Conservation (phyloP, 179 eudicot genomes). For the Patellifolia procumbens region DNA sequence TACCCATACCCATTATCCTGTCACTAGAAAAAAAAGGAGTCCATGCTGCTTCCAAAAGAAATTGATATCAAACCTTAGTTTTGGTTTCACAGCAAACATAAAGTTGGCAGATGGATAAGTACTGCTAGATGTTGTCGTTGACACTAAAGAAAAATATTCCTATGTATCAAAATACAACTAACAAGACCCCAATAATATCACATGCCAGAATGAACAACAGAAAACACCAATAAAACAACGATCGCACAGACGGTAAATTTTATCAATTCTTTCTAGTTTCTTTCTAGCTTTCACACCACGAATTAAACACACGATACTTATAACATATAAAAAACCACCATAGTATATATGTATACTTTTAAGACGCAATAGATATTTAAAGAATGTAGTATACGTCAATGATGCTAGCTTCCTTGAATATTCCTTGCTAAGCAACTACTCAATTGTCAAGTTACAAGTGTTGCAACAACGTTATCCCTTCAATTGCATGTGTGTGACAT, state of each 20-base stretch:
- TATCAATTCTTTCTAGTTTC: background rate
- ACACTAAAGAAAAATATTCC: background rate
- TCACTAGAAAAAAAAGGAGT: too few relatives aligned
- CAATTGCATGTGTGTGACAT: too few relatives aligned
- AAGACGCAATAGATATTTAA: background rate
- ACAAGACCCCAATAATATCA: background rate
- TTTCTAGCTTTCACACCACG: background rate
- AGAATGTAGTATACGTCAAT: background rate
- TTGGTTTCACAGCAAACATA: constrained; percentile 44
- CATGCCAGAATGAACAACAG: background rate
- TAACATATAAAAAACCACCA: background rate
- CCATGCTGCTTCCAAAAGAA: background rate
- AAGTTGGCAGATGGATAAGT: constrained; percentile 4
- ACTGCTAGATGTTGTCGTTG: background rate
- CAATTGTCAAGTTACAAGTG: too few relatives aligned
- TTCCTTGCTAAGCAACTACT: background rate
- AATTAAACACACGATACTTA: background rate
- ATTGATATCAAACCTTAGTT: constrained; percentile 33
- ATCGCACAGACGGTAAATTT: background rate
- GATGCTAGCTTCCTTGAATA: background rate
- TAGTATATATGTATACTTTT: background rate
- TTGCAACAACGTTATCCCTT: too few relatives aligned
- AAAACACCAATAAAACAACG: background rate
- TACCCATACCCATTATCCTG: too few relatives aligned
- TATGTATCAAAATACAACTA: background rate